Evolutionary conservation across 1,139 yeast species (phyloP), one percentile per base, ranked within the genome.

Genomic region (Geotrichum carabidarum): DNA sequence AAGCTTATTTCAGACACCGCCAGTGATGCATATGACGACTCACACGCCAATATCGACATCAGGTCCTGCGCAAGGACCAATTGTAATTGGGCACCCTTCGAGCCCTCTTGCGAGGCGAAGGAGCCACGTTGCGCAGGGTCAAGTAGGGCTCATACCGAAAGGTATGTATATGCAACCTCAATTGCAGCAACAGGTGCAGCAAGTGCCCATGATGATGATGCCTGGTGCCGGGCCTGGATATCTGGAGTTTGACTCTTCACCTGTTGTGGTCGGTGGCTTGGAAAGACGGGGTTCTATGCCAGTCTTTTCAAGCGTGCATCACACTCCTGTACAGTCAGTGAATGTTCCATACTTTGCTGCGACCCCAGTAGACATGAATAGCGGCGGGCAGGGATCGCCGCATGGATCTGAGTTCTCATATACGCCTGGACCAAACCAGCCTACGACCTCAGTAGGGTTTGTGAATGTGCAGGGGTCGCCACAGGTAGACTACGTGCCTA

Each of bases 51-150:
- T 12, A 6, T 12, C 38, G 6, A 35, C 38, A 12, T 35, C 38
- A 35, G 38, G 38, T 35, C 38, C n/a, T 35, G 38, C 14, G 6
- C 14, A 12, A 14, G 38, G 38, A 35, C n/a, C 14, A 14, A 35
- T 12, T 35, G n/a, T 14, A 35, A 12, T 14, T 15, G 44, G 18
- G 12, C 44, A 41, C 32, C 32, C 44, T 8, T 41, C 50, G 51
- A 50, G 58, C 62, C 8, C 62, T 59, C 38, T 63, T 60, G 34
- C 57, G 54, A 3, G 43, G 50, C 15, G 41, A 37, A 7, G 51
- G 56, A 3, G 36, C 47, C 42, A 35, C 14, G 31, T 11, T 7
- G 15, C 45, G 11, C 45, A 22, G 52, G 22, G 27, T 11, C 34
- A 11, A 27, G 27, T 5, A 3, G 27, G 27, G 27, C 27, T 22